A percentile compares a stretch with the other conserved stretches of the same genome.
Conservation (phyloP, 164 flowering plant genomes). For the Amborella trichopoda region DNA sequence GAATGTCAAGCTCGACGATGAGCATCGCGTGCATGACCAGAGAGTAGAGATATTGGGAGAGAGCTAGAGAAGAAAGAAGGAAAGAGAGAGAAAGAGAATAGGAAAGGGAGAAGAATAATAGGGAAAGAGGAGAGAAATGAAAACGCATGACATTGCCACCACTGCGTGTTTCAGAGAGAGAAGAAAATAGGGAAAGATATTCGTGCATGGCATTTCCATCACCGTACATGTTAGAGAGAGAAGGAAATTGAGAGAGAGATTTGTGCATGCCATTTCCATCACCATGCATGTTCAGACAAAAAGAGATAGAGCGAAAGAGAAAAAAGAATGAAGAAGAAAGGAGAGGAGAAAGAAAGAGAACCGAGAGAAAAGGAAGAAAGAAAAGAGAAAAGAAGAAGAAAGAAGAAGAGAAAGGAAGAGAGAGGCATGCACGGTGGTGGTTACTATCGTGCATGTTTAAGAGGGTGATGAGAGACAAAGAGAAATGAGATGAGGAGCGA, state of each 20-base stretch:
- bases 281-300: too few species aligned
- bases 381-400: not conserved
- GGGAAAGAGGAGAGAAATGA: not conserved
- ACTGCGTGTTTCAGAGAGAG: too few species aligned
- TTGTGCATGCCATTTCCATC: too few species aligned
- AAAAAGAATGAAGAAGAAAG: not conserved
- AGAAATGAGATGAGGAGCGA: too few species aligned
- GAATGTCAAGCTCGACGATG: too few species aligned
- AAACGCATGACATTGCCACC: not conserved
- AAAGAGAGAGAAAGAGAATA: not conserved
- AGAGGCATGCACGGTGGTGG: not conserved
- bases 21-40: not conserved
- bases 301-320: not conserved
- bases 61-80: not conserved
- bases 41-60: not conserved
- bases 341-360: not conserved
- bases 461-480: not conserved
- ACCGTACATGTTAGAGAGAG: too few species aligned
- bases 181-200: not conserved
- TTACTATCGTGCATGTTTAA: too few species aligned
- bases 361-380: too few species aligned
- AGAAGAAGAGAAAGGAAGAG: not conserved
- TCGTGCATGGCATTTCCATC: not conserved
- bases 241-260: too few species aligned
- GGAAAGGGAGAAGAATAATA: not conserved